Evolutionary conservation across 441 rosid genomes (phyloP).

Genomic region (Populus hybrid): DNA sequence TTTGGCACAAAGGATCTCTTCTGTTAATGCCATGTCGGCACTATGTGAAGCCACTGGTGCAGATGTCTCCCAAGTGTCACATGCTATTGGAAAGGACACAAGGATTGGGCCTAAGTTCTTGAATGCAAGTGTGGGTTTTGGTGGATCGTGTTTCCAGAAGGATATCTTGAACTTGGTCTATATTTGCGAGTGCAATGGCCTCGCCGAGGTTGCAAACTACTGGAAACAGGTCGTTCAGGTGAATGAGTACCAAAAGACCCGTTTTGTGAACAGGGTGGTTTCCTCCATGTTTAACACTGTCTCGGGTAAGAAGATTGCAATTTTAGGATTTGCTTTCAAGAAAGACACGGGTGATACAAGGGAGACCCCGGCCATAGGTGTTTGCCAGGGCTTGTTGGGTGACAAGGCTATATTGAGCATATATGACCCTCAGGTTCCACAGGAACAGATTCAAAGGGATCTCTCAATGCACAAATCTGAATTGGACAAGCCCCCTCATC

Average conservation of each 20-base stretch:
- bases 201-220: constrained; percentile 73
- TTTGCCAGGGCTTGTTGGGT: constrained; percentile 78
- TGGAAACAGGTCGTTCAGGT: constrained; percentile 87
- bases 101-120: constrained; percentile 78
- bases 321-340: constrained; percentile 82
- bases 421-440: constrained; percentile 79
- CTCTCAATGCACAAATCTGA: constrained; percentile 77
- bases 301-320: constrained; percentile 62
- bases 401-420: constrained; percentile 77
- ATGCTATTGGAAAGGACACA: constrained; percentile 64
- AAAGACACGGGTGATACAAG: constrained; percentile 85
- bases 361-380: constrained; percentile 84
- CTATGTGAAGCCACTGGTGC: constrained; percentile 87
- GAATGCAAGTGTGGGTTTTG: constrained; percentile 81
- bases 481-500: constrained; percentile 84
- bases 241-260: constrained; percentile 75
- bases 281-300: constrained; percentile 88
- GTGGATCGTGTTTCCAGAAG: constrained; percentile 84
- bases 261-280: constrained; percentile 73
- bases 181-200: constrained; percentile 83
- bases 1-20: constrained; percentile 83
- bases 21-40: constrained; percentile 87
- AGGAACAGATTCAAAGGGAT: constrained; percentile 80
- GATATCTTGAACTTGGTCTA: constrained; percentile 74
- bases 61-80: constrained; percentile 65